A percentile compares a stretch with the other conserved stretches of the same genome.
phyloP scores from a whole-genome alignment of 2,329 filamentous ascomycete species.

The Aureobasidium sp. region DNA sequence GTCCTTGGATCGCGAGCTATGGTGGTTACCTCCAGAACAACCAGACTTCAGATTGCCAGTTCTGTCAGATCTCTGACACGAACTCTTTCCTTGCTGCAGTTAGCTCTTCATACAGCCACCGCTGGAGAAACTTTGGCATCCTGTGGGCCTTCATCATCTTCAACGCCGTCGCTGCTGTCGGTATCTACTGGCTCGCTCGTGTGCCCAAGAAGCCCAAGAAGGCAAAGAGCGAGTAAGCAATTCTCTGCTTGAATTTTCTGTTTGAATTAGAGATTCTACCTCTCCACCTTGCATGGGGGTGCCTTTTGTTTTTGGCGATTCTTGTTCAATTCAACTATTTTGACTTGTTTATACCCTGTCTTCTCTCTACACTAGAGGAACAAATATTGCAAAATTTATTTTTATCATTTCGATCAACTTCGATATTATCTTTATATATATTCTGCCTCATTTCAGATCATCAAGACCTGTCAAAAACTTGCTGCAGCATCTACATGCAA shows the following conservation, averaged over 20 bases:
- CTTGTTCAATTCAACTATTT: background rate
- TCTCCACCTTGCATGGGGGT: slow-evolving; percentile 1
- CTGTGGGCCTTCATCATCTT: slow-evolving; percentile 48
- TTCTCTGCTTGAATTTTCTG: background rate
- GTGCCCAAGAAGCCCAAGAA: slow-evolving; percentile 37
- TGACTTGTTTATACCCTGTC: slow-evolving; percentile 7
- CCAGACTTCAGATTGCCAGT: slow-evolving; percentile 32
- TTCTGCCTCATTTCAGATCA: background rate
- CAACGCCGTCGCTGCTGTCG: slow-evolving; percentile 43
- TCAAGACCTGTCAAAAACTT: background rate
- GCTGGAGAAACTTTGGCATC: slow-evolving; percentile 51
- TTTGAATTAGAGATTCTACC: background rate
- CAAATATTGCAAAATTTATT: background rate
- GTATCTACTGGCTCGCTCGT: slow-evolving; percentile 49
- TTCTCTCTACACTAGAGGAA: slow-evolving; percentile 1
- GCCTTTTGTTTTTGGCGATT: slow-evolving; percentile 6
- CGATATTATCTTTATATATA: background rate
- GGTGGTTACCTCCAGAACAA: slow-evolving; percentile 35
- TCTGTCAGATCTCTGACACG: slow-evolving; percentile 37
- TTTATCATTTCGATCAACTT: background rate
- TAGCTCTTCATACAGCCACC: slow-evolving; percentile 36
- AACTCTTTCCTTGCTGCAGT: slow-evolving; percentile 38
- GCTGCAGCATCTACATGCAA: background rate
- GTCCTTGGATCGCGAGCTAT: slow-evolving; percentile 23
- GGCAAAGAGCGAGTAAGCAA: slow-evolving; percentile 4